Base-by-base conservation (phyloP, 78 protist genomes). In the Pigoraptor vietnamica region DNA sequence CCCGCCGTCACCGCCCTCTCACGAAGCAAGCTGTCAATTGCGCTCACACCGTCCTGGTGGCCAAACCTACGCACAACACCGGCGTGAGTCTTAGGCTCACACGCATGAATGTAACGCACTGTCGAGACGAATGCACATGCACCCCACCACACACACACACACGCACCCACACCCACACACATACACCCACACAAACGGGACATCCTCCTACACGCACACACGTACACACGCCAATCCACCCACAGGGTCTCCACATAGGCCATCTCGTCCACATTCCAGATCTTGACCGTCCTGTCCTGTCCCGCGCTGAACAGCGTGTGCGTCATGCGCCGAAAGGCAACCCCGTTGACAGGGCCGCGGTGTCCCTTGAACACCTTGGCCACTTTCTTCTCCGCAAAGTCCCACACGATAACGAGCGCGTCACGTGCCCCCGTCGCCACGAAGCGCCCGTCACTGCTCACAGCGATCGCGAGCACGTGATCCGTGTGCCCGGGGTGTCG, bases 231-330 rank as follows among this genome's bases (percentile, higher is more conserved):
- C n/a, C n/a, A 19, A 2, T 40, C 56, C 2, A 40, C 56, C 14
- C 14, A 40, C 48, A 93, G 88, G 33, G 95, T 91, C 33, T 93
- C 95, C 48, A 93, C 89, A 37, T 86, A 93, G 89, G 92, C 48
- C 92, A 90, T 86, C 40, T 93, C 91, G 86, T 86, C 92, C n/a
- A 91, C 23, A 82, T 93, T 86, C 95, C 95, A 93, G 10, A 93
- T 24, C 23, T 91, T 90, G 86, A 93, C 36, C 35, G 95, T 93
- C 33, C 95, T 81, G 88, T 93, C 95, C 2, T 9, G 40, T 56
- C 91, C 84, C 25, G 86, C 37, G 24, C 91, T 37, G 81, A 48
- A 93, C 67, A 93, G 92, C 82, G 81, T 67, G 88, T 81, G 90
- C 9, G 92, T 21, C 39, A 32, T 48, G 38, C 82, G 21, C 38